Conservation (phyloP, 192 early-diverging fungal species). For the Helicostylum pulchrum region DNA sequence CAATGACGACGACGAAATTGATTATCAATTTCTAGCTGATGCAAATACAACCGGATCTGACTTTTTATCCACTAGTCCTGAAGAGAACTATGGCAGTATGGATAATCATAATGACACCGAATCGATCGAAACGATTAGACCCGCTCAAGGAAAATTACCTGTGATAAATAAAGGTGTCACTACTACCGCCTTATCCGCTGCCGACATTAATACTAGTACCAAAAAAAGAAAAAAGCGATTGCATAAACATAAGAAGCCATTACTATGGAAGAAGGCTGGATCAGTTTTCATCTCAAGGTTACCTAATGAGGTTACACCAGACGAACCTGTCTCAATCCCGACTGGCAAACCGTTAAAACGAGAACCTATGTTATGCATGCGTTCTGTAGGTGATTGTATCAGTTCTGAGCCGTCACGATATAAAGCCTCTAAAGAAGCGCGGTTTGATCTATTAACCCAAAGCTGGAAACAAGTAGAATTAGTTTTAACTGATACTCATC, state of each 20-base stretch:
- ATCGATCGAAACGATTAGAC: background rate
- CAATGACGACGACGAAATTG: background rate
- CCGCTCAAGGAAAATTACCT: too few species aligned
- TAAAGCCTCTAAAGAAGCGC: slow-evolving; percentile 1
- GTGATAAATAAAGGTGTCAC: background rate
- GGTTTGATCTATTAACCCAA: background rate
- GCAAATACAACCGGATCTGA: too few species aligned
- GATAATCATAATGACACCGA: background rate
- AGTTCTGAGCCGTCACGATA: slow-evolving; percentile 11
- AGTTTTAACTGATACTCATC: background rate
- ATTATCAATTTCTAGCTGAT: background rate
- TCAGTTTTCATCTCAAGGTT: slow-evolving; percentile 8
- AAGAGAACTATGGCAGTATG: too few species aligned
- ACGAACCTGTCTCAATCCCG: background rate
- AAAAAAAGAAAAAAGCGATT: background rate
- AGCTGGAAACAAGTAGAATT: slow-evolving; percentile 19
- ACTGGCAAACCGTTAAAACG: slow-evolving; percentile 3
- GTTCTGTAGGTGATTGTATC: background rate
- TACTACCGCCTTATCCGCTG: background rate
- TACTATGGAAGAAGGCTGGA: slow-evolving; percentile 23
- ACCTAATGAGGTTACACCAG: background rate
- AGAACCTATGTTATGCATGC: slow-evolving; percentile 9
- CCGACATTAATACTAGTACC: background rate
- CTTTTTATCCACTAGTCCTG: too few species aligned
- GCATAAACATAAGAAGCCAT: background rate